phyloP scores from a whole-genome alignment of 2,329 filamentous ascomycete species.

The Tolypocladium pustulatum region DNA sequence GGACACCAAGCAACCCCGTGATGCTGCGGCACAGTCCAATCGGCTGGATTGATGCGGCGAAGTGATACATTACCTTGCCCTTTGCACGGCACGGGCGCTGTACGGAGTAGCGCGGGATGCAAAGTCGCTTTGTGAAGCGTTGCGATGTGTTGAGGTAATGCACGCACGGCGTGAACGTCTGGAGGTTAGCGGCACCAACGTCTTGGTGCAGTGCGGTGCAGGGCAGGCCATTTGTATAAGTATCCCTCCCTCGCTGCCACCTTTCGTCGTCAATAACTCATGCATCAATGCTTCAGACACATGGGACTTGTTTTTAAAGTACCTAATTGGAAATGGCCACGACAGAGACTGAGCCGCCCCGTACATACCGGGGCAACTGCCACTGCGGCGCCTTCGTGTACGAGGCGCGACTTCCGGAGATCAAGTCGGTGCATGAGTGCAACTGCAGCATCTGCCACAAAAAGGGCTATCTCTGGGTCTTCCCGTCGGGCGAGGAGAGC shows the following conservation, averaged over 20 bases:
- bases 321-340: neutral
- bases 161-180: neutral
- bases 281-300: neutral
- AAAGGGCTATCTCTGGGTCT: constrained; percentile 32
- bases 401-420: constrained; percentile 41
- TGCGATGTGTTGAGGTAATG: neutral
- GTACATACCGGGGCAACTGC: constrained; percentile 46
- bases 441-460: constrained; percentile 57
- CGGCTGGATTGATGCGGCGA: too few relatives aligned
- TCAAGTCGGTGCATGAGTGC: constrained; percentile 45
- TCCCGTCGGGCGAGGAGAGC: constrained; percentile 17
- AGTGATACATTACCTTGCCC: neutral
- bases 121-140: neutral
- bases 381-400: constrained; percentile 46
- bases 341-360: constrained; percentile 7
- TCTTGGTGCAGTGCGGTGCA: too few relatives aligned
- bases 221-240: neutral
- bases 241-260: neutral
- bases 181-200: too few relatives aligned
- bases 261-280: neutral
- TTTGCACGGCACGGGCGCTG: neutral
- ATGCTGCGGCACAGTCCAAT: too few relatives aligned
- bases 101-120: neutral
- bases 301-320: neutral
- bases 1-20: neutral